Conservation (phyloP, 257 asterid genomes). For the Solanum rostratum region DNA sequence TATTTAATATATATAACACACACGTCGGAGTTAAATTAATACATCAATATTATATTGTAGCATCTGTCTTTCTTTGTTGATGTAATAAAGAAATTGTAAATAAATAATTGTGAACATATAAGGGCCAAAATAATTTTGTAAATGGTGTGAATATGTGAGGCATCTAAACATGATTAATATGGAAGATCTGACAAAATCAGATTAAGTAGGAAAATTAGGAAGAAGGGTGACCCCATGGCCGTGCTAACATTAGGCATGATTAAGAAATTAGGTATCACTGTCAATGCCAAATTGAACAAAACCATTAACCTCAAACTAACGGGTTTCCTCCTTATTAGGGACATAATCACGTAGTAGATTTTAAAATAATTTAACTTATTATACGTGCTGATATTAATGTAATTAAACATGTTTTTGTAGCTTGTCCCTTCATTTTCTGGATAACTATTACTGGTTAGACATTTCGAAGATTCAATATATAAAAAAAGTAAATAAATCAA, state of each 20-base stretch:
- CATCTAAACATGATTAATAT: neutral
- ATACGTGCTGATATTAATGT: neutral
- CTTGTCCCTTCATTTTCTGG: neutral
- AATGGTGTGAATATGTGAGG: neutral
- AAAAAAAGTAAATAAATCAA: neutral
- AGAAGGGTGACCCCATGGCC: neutral
- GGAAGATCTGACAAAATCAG: neutral
- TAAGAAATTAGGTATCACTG: neutral
- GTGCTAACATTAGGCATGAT: neutral
- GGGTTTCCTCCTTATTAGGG: neutral
- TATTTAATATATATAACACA: no score
- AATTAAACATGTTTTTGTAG: neutral
- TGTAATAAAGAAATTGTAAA: neutral
- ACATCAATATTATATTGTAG: neutral
- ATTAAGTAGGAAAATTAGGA: neutral
- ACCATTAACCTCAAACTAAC: constrained; percentile 1
- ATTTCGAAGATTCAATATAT: neutral
- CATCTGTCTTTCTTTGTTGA: neutral
- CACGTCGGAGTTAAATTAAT: neutral
- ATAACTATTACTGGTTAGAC: neutral
- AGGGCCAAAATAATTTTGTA: neutral
- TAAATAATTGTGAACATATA: neutral
- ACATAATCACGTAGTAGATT: neutral
- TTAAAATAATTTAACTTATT: neutral
- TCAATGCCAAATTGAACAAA: neutral